Evolutionary conservation across 371 early-diverging fungal genomes (phyloP).

Genomic region (Actinomucor elegans): DNA sequence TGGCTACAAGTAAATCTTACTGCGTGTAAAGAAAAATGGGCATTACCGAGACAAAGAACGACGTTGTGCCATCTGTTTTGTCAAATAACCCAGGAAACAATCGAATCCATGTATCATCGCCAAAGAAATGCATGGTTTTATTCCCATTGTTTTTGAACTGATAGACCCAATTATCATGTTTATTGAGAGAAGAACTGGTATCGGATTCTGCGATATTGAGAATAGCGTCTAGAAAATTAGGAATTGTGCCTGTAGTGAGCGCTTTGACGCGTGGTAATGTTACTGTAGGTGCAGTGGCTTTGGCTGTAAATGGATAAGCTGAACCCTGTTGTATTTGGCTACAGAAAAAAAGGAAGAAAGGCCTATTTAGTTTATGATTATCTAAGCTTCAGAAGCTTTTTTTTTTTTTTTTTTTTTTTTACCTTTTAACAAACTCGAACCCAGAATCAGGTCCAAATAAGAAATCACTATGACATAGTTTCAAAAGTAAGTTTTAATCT

Average conservation of each 20-base stretch:
- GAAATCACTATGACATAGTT: constrained; percentile 64
- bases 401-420: neutral
- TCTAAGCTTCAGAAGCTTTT: too few species aligned
- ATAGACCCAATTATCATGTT: constrained; percentile 76
- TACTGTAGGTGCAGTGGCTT: constrained; percentile 89
- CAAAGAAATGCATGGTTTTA: constrained; percentile 77
- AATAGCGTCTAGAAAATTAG: constrained; percentile 76
- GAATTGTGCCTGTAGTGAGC: constrained; percentile 85
- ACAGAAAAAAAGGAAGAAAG: too few species aligned
- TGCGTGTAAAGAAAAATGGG: too few species aligned
- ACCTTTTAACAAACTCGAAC: constrained; percentile 66
- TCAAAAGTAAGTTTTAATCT: neutral
- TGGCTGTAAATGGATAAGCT: constrained; percentile 68
- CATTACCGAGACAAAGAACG: constrained; percentile 76
- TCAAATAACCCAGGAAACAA: constrained; percentile 75
- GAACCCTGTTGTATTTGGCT: constrained; percentile 50
- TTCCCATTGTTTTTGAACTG: constrained; percentile 58
- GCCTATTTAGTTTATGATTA: neutral
- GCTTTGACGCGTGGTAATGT: constrained; percentile 95
- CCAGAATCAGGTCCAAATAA: constrained; percentile 66
- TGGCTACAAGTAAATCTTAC: too few species aligned
- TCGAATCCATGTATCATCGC: constrained; percentile 95
- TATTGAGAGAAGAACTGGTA: constrained; percentile 63
- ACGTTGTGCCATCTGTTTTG: constrained; percentile 74
- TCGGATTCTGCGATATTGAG: constrained; percentile 85